Percentiles rank a stretch among this genome's conserved stretches.
Evolutionary conservation across 495 filamentous ascomycete species (phyloP).

Genomic region (Chaetomium tenue): DNA sequence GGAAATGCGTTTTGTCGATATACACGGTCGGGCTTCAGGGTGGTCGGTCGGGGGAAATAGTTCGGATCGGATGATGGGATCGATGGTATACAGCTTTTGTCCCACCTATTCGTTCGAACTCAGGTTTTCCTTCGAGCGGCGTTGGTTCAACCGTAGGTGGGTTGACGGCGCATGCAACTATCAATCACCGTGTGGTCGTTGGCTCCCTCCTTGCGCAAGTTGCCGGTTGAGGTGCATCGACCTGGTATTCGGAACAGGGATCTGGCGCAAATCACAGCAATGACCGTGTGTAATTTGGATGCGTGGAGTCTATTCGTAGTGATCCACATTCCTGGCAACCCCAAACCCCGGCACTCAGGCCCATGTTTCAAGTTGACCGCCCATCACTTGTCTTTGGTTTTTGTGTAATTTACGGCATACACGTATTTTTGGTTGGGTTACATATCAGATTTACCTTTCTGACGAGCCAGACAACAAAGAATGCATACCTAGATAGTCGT

Average conservation of each 20-base stretch:
- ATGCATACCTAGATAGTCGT: too few relatives aligned
- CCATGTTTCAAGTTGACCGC: constrained; percentile 13
- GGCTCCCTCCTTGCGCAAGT: not conserved
- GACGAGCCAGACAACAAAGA: too few relatives aligned
- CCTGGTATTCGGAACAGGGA: constrained; percentile 16
- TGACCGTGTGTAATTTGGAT: not conserved
- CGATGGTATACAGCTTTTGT: too few relatives aligned
- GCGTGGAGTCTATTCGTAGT: not conserved
- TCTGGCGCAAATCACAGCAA: not conserved
- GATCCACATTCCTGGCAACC: not conserved
- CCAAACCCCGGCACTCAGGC: not conserved
- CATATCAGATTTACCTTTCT: too few relatives aligned
- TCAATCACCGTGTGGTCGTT: not conserved
- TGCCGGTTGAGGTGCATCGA: not conserved
- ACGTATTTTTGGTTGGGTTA: too few relatives aligned
- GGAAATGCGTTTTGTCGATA: not conserved
- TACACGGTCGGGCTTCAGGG: not conserved
- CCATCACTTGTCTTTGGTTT: not conserved
- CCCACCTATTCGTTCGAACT: too few relatives aligned
- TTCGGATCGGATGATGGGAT: too few relatives aligned
- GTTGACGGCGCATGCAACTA: not conserved
- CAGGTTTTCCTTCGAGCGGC: too few relatives aligned
- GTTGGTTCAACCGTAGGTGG: too few relatives aligned
- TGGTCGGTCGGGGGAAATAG: too few relatives aligned
- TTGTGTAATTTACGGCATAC: too few relatives aligned